Conservation (phyloP, 768 basidiomycete species). For the Calocybe cyanea region DNA sequence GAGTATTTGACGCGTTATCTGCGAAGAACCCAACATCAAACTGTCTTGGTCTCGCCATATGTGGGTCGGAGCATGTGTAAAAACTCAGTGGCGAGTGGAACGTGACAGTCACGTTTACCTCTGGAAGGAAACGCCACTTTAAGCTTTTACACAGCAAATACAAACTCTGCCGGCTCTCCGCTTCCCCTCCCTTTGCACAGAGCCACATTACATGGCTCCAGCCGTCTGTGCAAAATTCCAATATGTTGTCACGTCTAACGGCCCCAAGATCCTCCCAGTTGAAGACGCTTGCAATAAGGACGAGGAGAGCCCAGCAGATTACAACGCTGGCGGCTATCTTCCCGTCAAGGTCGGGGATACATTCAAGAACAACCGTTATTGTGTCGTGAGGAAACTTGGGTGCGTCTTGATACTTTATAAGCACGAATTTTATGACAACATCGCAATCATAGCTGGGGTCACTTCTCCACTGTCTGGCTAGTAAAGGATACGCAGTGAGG, state of each 20-base stretch:
- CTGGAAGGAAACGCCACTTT: conserved; percentile 12
- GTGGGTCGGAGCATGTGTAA: conserved; percentile 4
- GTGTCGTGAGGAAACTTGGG: conserved; percentile 88
- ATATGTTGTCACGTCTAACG: conserved; percentile 65
- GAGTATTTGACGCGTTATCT: too few relatives aligned
- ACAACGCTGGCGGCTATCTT: conserved; percentile 79
- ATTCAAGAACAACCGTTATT: conserved; percentile 83
- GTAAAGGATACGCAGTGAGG: conserved; percentile 73
- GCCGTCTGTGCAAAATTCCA: conserved; percentile 70
- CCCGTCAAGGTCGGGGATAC: conserved; percentile 77
- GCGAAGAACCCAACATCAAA: too few relatives aligned
- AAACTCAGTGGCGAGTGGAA: not conserved
- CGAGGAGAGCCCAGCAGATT: conserved; percentile 82
- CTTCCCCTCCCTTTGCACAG: conserved; percentile 13
- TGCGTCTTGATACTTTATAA: conserved; percentile 27
- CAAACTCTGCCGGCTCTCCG: conserved; percentile 2
- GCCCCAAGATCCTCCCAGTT: conserved; percentile 69
- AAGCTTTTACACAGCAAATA: conserved; percentile 5
- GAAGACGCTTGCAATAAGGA: conserved; percentile 64
- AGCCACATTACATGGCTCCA: conserved; percentile 52
- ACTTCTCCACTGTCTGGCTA: conserved; percentile 94
- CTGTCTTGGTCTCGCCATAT: not conserved
- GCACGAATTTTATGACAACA: conserved; percentile 10
- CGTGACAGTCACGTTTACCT: conserved; percentile 17
- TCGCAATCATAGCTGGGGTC: conserved; percentile 70